Evolutionary conservation across 2,329 filamentous ascomycete genomes (phyloP), one percentile per base, ranked within the genome.

Genomic region (Beauveria australis): DNA sequence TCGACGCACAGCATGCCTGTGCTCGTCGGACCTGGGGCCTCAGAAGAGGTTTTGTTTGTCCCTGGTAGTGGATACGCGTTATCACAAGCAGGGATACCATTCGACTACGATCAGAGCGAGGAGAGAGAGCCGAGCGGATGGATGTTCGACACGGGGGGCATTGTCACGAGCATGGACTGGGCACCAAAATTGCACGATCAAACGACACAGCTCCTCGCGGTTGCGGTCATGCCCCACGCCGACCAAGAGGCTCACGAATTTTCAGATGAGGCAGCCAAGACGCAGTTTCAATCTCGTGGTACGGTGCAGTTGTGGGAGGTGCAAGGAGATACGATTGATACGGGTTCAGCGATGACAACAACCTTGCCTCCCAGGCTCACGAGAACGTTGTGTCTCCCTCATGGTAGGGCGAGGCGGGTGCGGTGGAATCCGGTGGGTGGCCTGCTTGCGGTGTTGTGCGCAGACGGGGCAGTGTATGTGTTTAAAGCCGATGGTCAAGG

Each of bases 221-320:
- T 85, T 33, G 77, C 80, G 1, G 73, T 81, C 3, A 71, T 79
- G 7, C 81, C 82, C 1, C 77, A 79, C 61, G 69, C 73, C 0
- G 81, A 84, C 59, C 80, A 83, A 46, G 75, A 76, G 3, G 71
- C 71, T 52, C 75, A 75, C 59, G 66, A 71, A 41, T 73, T 74
- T 41, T 70, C 75, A n/a, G 67, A 73, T 12, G 72, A 75, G 52
- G 72, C 71, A 2, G 62, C 72, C 47, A 73, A 69, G 19, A 68
- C 73, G 1, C 71, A 72, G 16, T 76, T 76, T 46, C 69, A 76
- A 49, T 73, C 70, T n/a, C 69, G 75, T 44, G 81, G 81, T 6
- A 72, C 73, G 16, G 70, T 85, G 10, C 82, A 85, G 67, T 67
- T 85, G 24, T 83, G 82, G 79, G 76, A 74, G 55, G 75, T 84